Base-by-base conservation (phyloP, 2,329 filamentous ascomycete species). In the Coniochaeta hoffmannii region DNA sequence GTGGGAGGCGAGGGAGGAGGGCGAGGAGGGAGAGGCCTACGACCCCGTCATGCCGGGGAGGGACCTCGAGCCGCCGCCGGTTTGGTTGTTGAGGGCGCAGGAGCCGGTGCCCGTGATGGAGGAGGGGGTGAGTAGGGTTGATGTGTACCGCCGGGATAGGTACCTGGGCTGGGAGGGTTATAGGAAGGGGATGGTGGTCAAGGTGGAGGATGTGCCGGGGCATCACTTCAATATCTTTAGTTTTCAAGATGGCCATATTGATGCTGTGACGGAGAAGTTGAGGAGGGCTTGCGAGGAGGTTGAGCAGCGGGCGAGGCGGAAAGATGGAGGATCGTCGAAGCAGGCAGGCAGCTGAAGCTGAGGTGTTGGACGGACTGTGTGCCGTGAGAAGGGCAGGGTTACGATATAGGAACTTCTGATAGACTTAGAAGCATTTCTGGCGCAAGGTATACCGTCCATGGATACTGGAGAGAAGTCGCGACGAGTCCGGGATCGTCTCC, bases 191-290 rank as follows among this genome's bases (percentile, higher is more conserved):
- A 69, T 81, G 61, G 72, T 83, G 11, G 63, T 65, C 26, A 64
- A 72, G 12, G 69, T 80, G 1, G 57, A 79, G n/a, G 73, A 78
- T 11, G 68, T 81, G 1, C 69, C 77, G 0, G 78, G 79, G 0
- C 72, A 81, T 56, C 80, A 83, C 59, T 83, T 77, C 58, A 71
- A 71, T 54, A 65, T 79, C 36, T 80, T 79, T 60, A 63, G 63
- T 1, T 63, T 63, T 34, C n/a, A n/a, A n/a, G n/a, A n/a, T n/a
- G 60, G 62, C 0, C 58, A 65, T 4, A 55, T 70, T 15, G 64
- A 65, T 1, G 55, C 53, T 0, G 62, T 67, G 2, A 68, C 66
- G 1, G 58, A 57, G 26, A 62, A 57, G 52, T 53, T 72, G 26
- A 63, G 46, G 22, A 53, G 54, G 22, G 70, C 67, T 0, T 72